Evolutionary conservation across 805 yeast genomes (phyloP).

Genomic region (Schwanniomyces polymorphus): DNA sequence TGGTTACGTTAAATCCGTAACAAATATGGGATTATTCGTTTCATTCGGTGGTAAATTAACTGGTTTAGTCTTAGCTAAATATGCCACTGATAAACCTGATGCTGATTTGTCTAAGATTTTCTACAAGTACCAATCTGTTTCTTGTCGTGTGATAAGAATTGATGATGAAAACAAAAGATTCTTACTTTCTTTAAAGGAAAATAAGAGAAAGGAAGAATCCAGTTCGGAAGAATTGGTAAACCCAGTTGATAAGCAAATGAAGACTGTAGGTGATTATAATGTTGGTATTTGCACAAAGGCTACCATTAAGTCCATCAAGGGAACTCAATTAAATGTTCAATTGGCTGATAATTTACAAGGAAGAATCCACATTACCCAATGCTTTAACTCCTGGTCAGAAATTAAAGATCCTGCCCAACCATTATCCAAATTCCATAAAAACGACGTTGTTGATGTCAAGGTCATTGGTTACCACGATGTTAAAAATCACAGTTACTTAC

Average conservation of each 20-base stretch:
- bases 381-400: slow-evolving; percentile 53
- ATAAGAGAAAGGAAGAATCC: slow-evolving; percentile 18
- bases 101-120: slow-evolving; percentile 57
- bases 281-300: slow-evolving; percentile 67
- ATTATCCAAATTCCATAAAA: slow-evolving; percentile 55
- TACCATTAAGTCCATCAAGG: slow-evolving; percentile 59
- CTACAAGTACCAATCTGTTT: slow-evolving; percentile 66
- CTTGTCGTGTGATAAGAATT: slow-evolving; percentile 61
- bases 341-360: slow-evolving; percentile 80
- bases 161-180: slow-evolving; percentile 75
- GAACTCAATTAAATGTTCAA: slow-evolving; percentile 70
- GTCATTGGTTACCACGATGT: slow-evolving; percentile 79
- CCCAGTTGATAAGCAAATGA: slow-evolving; percentile 60
- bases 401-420: slow-evolving; percentile 63
- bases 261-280: slow-evolving; percentile 47
- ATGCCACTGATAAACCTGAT: slow-evolving; percentile 53
- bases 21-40: slow-evolving; percentile 81
- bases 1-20: slow-evolving; percentile 79
- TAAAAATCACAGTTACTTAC: slow-evolving; percentile 64
- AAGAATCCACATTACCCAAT: slow-evolving; percentile 72
- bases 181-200: slow-evolving; percentile 57
- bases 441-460: slow-evolving; percentile 57
- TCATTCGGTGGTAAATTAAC: slow-evolving; percentile 77
- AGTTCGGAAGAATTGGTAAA: slow-evolving; percentile 39
- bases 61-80: slow-evolving; percentile 78